Evolutionary conservation across 768 basidiomycete species (phyloP), one percentile per base, ranked within the genome.

Genomic region (Leccinellum luteum): DNA sequence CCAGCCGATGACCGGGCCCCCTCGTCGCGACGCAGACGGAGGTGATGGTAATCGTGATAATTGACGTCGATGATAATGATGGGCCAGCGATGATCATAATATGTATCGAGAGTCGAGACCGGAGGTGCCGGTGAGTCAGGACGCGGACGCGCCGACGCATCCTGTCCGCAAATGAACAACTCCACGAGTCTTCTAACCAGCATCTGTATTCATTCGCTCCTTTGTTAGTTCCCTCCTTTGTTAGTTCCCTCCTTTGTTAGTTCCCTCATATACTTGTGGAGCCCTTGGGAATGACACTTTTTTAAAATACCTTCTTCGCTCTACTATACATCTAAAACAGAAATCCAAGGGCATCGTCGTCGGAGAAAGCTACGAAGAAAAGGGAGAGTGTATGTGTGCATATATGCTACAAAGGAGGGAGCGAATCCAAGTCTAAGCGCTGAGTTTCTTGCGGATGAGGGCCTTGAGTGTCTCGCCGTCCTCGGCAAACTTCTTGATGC

Each of bases 401-500:
- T 27, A 15, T 47, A 45, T 23, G 21, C 21, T 45, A 45, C 44
- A 23, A 21, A n/a, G 38, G 38, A n/a, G 38, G 41, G 25, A 19
- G 23, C 31, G 21, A 14, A 31, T 15, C 27, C 21, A 15, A 10
- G 4, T 38, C 51, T 55, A 72, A 28, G 64, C 70, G 14, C 50
- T 2, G 47, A 92, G 69, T 74, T 88, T 90, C 76, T 85, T 62
- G 74, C 81, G 85, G 73, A 99, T 80, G 63, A 92, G 72, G 13
- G 76, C 74, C 83, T 96, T 97, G 77, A 99, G 86, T 3, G 90
- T 85, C 70, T 86, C 83, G 57, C 93, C 94, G 69, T 98, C 97
- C 79, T 91, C 94, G 51, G 94, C 95, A 71, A 99, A 99, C 77
- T 96, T 97, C 80, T 86, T 87, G 81, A 99, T 97, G 67, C 97